Conservation (phyloP, 1,284 basidiomycete genomes). For the Ustilago bromivora region DNA sequence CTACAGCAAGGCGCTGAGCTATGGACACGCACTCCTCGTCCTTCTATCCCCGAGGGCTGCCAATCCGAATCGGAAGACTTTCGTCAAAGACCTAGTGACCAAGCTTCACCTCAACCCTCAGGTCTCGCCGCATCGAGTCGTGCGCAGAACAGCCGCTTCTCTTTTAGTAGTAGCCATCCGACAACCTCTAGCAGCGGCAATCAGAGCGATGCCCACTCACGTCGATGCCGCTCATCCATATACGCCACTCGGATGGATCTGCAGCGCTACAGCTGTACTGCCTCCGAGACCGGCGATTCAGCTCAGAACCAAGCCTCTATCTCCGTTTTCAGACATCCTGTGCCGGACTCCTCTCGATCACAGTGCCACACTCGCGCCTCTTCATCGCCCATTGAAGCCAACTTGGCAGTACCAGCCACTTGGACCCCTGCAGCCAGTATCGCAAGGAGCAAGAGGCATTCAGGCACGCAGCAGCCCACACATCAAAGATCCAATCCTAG, state of each 20-base stretch:
- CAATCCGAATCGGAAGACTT: slow-evolving; percentile 24
- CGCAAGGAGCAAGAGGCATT: neutral
- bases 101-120: neutral
- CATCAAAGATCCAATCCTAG: slow-evolving; percentile 6
- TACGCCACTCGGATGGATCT: slow-evolving; percentile 8
- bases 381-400: neutral
- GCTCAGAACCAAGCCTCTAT: neutral
- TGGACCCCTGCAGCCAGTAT: neutral
- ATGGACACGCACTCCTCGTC: slow-evolving; percentile 1
- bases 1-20: neutral
- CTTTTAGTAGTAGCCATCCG: slow-evolving; percentile 18
- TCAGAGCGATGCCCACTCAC: slow-evolving; percentile 6
- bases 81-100: slow-evolving; percentile 10
- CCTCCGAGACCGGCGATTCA: slow-evolving; percentile 10
- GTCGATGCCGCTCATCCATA: slow-evolving; percentile 1
- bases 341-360: neutral
- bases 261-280: slow-evolving; percentile 8
- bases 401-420: neutral
- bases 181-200: slow-evolving; percentile 11
- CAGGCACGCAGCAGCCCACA: neutral
- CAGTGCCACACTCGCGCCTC: neutral
- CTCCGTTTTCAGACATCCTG: slow-evolving; percentile 1
- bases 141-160: slow-evolving; percentile 16
- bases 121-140: neutral
- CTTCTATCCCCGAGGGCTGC: slow-evolving; percentile 10